These are phyloP conservation scores for Closterium sp. DNA, from an alignment of 139 green algal species.

Conservation along the genomic window DNA sequence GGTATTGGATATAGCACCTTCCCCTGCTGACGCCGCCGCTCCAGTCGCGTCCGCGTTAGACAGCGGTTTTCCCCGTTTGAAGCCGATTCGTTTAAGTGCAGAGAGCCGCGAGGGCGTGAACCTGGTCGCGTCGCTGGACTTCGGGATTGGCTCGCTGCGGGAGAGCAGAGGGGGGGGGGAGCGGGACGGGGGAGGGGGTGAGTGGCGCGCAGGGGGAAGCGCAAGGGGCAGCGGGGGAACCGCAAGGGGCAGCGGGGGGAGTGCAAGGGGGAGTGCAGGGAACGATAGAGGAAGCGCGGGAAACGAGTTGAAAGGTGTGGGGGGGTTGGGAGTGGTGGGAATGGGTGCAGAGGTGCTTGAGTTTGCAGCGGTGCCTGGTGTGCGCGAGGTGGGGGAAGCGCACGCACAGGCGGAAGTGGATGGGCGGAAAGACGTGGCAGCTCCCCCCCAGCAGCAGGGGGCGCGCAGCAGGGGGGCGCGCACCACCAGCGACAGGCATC, in stretches of 20 bases:
- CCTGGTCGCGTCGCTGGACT: not conserved
- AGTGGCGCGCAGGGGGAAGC: not conserved
- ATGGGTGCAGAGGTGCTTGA: not conserved
- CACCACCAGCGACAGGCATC: not conserved
- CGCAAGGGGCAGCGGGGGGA: not conserved
- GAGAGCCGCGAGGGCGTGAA: not conserved
- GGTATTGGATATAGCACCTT: not conserved
- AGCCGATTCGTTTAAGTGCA: not conserved
- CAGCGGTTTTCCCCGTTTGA: not conserved
- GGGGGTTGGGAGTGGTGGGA: not conserved
- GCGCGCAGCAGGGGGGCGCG: not conserved
- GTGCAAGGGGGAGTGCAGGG: not conserved
- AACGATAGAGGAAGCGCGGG: no score
- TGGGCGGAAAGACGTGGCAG: no score
- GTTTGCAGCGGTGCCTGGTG: not conserved
- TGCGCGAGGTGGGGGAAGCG: not conserved
- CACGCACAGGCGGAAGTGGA: not conserved
- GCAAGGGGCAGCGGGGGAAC: not conserved
- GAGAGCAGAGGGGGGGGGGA: not conserved
- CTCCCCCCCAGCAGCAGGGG: no score
- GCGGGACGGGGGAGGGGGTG: not conserved
- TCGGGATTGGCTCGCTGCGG: not conserved
- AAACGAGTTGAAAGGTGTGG: not conserved
- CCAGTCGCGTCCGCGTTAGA: not conserved
- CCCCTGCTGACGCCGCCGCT: not conserved